phyloP scores from a whole-genome alignment of 2,329 filamentous ascomycete species.

The Verticillium albo-atrum region DNA sequence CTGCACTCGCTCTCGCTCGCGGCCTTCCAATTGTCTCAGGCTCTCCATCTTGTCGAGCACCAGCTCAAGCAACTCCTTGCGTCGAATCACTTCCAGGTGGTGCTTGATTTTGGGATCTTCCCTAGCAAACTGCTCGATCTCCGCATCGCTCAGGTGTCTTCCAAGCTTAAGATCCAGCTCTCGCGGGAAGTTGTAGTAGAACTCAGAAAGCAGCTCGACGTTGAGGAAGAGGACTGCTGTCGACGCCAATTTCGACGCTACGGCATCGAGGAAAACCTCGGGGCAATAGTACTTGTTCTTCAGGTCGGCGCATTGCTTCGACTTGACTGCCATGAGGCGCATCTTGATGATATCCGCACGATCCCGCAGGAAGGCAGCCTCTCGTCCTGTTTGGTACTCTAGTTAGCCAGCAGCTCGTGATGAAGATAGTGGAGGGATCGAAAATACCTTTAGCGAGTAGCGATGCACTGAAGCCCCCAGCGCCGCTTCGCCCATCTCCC shows the following conservation, averaged over 20 bases:
- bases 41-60: constrained; percentile 96
- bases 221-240: constrained; percentile 97
- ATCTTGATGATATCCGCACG: constrained; percentile 86
- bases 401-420: neutral
- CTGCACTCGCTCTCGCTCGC: constrained; percentile 52
- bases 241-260: constrained; percentile 88
- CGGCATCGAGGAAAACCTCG: constrained; percentile 95
- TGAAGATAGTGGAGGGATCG: neutral
- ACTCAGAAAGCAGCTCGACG: constrained; percentile 92
- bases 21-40: constrained; percentile 74
- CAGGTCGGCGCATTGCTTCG: constrained; percentile 76
- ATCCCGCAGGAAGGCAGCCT: constrained; percentile 91
- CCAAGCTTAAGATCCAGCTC: constrained; percentile 86
- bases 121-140: constrained; percentile 85
- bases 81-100: constrained; percentile 85
- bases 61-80: constrained; percentile 89
- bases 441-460: constrained; percentile 73
- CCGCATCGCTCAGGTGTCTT: constrained; percentile 68
- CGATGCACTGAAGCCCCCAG: constrained; percentile 87
- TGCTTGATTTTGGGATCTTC: constrained; percentile 87
- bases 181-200: constrained; percentile 95
- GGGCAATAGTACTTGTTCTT: constrained; percentile 97
- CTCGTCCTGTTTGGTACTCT: constrained; percentile 59
- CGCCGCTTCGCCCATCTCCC: constrained; percentile 76
- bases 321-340: constrained; percentile 82